Percentiles rank a stretch among this genome's conserved stretches.
Conservation (phyloP, 192 early-diverging fungal genomes). For the Piromyces finnis region DNA sequence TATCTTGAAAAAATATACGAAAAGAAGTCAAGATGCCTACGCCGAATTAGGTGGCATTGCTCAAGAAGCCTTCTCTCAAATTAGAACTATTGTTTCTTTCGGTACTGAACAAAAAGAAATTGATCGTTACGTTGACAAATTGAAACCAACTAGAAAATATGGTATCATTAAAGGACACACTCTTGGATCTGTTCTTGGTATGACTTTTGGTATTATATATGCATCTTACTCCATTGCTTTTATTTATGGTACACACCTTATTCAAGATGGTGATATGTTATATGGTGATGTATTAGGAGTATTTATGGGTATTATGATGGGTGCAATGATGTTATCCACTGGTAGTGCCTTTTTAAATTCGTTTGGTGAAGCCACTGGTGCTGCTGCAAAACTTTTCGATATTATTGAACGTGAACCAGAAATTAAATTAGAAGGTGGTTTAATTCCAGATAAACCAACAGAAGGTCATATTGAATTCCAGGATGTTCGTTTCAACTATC, state of each 20-base stretch:
- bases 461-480: slow-evolving; percentile 53
- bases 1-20: slow-evolving; percentile 18
- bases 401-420: slow-evolving; percentile 64
- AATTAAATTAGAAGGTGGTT: background rate
- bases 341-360: slow-evolving; percentile 54
- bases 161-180: background rate
- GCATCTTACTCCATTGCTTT: slow-evolving; percentile 17
- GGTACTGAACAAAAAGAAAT: slow-evolving; percentile 53
- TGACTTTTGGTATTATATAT: slow-evolving; percentile 4
- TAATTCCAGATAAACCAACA: slow-evolving; percentile 16
- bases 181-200: background rate
- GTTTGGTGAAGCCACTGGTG: slow-evolving; percentile 57
- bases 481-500: slow-evolving; percentile 69
- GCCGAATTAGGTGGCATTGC: slow-evolving; percentile 75
- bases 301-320: slow-evolving; percentile 81
- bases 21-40: slow-evolving; percentile 47
- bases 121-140: slow-evolving; percentile 29
- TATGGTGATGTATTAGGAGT: slow-evolving; percentile 49
- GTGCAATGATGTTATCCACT: slow-evolving; percentile 53
- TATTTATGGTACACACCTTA: slow-evolving; percentile 30
- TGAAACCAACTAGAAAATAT: background rate
- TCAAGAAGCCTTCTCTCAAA: slow-evolving; percentile 61
- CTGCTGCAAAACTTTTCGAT: slow-evolving; percentile 59
- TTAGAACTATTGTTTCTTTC: slow-evolving; percentile 79
- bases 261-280: slow-evolving; percentile 16